These are phyloP conservation scores for Colletotrichum sp. DNA, from an alignment of 2,329 filamentous ascomycete species.

Conservation along the genomic window DNA sequence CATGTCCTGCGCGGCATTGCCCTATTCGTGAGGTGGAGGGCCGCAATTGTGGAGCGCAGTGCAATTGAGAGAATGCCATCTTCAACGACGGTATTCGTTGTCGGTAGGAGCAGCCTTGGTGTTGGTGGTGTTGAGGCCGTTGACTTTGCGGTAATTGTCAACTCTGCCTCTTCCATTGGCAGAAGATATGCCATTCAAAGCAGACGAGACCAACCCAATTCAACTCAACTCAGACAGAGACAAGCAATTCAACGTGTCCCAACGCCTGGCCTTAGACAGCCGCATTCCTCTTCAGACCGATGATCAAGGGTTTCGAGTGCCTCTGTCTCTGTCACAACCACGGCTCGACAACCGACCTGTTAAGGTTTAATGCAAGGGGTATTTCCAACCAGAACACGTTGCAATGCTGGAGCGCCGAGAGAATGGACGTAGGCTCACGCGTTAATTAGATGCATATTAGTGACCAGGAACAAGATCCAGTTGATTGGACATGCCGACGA, in stretches of 20 bases:
- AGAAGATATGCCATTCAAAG: not conserved
- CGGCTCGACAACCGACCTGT: not conserved
- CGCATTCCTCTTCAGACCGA: not conserved
- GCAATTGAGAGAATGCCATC: not conserved
- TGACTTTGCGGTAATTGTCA: not conserved
- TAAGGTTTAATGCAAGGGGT: not conserved
- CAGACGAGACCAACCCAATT: not conserved
- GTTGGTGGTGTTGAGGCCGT: not conserved
- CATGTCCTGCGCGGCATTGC: slow-evolving; percentile 6
- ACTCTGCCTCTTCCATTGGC: not conserved
- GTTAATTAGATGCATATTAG: not conserved
- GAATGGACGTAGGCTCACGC: not conserved
- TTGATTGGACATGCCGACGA: not conserved
- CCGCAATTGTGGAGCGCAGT: not conserved
- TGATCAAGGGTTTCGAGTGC: not conserved
- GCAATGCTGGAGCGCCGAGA: not conserved
- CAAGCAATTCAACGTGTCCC: not conserved
- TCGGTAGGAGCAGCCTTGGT: not conserved
- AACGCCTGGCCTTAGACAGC: not conserved
- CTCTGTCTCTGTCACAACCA: not conserved
- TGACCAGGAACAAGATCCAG: not conserved
- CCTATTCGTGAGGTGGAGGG: not conserved
- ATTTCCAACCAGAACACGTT: not conserved
- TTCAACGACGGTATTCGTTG: not conserved
- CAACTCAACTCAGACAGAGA: not conserved